Evolutionary conservation across 257 asterid genomes (phyloP).

Genomic region (Nemophila menziesii): DNA sequence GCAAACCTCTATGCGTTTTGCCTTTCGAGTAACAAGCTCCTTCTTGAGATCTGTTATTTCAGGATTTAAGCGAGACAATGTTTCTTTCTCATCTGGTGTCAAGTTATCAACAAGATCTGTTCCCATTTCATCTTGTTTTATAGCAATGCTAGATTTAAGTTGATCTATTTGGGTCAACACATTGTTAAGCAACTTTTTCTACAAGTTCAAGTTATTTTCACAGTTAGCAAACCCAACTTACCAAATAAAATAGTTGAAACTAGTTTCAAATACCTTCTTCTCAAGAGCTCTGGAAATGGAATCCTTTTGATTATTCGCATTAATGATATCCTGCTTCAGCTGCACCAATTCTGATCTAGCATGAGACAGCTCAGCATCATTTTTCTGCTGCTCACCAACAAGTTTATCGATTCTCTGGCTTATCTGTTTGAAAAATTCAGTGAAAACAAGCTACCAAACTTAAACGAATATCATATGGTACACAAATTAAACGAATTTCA

Average conservation of each 20-base stretch:
- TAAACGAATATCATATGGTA: no score
- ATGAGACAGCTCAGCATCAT: slow-evolving; percentile 90
- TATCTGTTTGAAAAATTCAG: slow-evolving; percentile 62
- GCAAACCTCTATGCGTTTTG: slow-evolving; percentile 84
- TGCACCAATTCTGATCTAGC: slow-evolving; percentile 78
- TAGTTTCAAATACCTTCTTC: slow-evolving; percentile 47
- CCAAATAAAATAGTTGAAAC: slow-evolving; percentile 2
- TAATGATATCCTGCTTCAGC: slow-evolving; percentile 64
- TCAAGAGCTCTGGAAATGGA: slow-evolving; percentile 71
- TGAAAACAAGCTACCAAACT: slow-evolving; percentile 40
- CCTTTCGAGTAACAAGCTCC: slow-evolving; percentile 51
- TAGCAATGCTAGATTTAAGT: slow-evolving; percentile 62
- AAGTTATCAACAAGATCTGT: slow-evolving; percentile 96
- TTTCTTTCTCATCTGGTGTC: slow-evolving; percentile 75
- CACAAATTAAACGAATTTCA: slow-evolving; percentile 9
- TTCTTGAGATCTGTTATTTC: slow-evolving; percentile 83
- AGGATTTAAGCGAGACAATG: slow-evolving; percentile 76
- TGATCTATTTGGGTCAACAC: slow-evolving; percentile 76
- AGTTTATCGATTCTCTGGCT: slow-evolving; percentile 85
- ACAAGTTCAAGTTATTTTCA: slow-evolving; percentile 10
- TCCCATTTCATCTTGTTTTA: slow-evolving; percentile 84
- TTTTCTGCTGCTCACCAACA: slow-evolving; percentile 91
- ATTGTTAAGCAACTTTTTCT: slow-evolving; percentile 78
- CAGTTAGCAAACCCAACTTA: slow-evolving; percentile 8
- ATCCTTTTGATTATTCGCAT: slow-evolving; percentile 67